Evolutionary conservation across 2,329 filamentous ascomycete genomes (phyloP), one percentile per base, ranked within the genome.

Genomic region (Aspergillus melleus): DNA sequence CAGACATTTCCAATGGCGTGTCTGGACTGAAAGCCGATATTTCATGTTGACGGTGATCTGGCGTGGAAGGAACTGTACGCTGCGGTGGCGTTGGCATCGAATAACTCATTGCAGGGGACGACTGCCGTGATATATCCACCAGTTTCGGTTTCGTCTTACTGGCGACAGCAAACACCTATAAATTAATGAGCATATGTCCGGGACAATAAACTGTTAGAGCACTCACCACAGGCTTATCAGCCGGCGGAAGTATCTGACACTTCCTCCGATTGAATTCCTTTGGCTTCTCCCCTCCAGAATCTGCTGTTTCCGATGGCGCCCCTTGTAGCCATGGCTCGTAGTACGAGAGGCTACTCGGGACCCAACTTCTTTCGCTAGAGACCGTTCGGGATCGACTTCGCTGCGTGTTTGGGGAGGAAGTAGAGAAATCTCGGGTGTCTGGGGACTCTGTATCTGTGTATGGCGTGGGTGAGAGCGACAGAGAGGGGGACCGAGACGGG

Each of bases 11-110:
- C 2, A 74, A 59, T 8, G 75, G 74, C 1, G 75, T 77, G 26
- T 77, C 75, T 26, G 75, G 75, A 39, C 75, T 77, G 53, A 77
- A 77, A 2, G 72, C 75, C 8, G 75, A 77, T 47, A 77, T 66
- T 60, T 77, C 75, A 39, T 72, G 68, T 54, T 72, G 68, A 6
- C 66, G 64, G 26, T 72, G 70, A 57, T 76, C 72, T 2, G 74
- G 74, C 0, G 74, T 77, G 12, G 70, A 73, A 4, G 74, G 74
- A 19, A 74, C 55, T 16, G 66, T 60, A 14, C 69, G 66, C 14
- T 67, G 67, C 10, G 65, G 66, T 26, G 68, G 66, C 6, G 68
- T 69, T 5, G 69, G 67, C 11, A 68, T 58, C 26, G 68, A 60
- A 58, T 63, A 56, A 55, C 68, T 64, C 59, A 71, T 72, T 4